Conservation (phyloP, 2,329 filamentous ascomycete genomes). For the Drechslera avenae region DNA sequence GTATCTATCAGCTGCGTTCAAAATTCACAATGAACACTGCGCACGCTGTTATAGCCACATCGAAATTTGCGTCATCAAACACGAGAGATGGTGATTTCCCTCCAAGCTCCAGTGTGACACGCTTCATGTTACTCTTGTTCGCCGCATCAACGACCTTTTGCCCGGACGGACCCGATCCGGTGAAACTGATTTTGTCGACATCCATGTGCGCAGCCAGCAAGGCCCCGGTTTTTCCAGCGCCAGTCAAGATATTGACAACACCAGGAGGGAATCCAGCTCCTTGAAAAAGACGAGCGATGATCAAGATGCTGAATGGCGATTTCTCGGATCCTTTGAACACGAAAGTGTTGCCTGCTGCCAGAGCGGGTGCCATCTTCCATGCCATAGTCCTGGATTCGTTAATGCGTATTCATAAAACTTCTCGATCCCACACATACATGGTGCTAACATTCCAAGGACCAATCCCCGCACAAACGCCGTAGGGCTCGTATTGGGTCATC, state of each 20-base stretch:
- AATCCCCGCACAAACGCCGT: constrained; percentile 40
- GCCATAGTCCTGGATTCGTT: constrained; percentile 21
- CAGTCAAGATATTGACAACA: constrained; percentile 46
- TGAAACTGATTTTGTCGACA: constrained; percentile 52
- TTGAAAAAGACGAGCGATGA: constrained; percentile 35
- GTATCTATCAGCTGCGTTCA: too few relatives aligned
- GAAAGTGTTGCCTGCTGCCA: constrained; percentile 42
- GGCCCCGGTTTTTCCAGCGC: constrained; percentile 41
- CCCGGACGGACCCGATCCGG: constrained; percentile 46
- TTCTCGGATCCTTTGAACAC: constrained; percentile 40
- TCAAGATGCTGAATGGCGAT: constrained; percentile 28
- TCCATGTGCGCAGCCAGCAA: constrained; percentile 49
- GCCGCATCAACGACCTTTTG: constrained; percentile 48
- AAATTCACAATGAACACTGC: too few relatives aligned
- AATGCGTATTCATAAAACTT: background rate
- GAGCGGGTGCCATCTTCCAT: constrained; percentile 39
- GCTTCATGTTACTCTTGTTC: constrained; percentile 50
- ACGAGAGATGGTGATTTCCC: constrained; percentile 55
- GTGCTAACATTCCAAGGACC: constrained; percentile 37
- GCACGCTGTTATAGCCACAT: constrained; percentile 43
- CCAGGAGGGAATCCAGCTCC: constrained; percentile 48
- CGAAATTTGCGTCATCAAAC: constrained; percentile 55
- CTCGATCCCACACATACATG: constrained; percentile 15
- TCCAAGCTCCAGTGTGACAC: constrained; percentile 54
- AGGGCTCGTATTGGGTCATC: constrained; percentile 31